Conservation (phyloP, 805 yeast genomes). For the Teunomyces stri region DNA sequence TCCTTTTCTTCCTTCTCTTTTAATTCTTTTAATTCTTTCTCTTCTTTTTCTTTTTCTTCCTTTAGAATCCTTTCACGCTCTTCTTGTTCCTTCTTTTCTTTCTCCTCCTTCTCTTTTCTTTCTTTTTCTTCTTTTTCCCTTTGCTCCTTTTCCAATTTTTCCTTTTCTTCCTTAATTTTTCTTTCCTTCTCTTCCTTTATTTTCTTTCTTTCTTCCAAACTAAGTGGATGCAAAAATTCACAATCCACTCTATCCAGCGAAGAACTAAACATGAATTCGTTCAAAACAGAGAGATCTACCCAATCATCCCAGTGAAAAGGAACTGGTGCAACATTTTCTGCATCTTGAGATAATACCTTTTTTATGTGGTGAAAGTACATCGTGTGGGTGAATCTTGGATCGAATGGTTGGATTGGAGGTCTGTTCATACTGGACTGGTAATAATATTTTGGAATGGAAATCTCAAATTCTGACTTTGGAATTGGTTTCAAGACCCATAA, state of each 20-base stretch:
- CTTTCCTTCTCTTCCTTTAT: constrained; percentile 7
- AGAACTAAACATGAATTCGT: constrained; percentile 14
- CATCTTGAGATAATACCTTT: not conserved
- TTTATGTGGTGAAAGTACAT: constrained; percentile 17
- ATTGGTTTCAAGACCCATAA: constrained; percentile 14
- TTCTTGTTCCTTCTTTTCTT: constrained; percentile 9
- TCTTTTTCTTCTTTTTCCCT: constrained; percentile 10
- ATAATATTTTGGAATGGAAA: constrained; percentile 12
- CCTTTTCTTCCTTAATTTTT: constrained; percentile 4
- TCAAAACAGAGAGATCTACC: constrained; percentile 45
- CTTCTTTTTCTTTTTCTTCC: constrained; percentile 7
- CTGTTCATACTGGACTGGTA: constrained; percentile 6
- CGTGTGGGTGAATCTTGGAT: constrained; percentile 25
- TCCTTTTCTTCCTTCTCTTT: constrained; percentile 1
- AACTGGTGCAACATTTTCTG: constrained; percentile 16
- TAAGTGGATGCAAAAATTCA: constrained; percentile 7
- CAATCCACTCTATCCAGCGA: constrained; percentile 14
- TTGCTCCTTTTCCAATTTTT: constrained; percentile 6
- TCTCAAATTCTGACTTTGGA: not conserved
- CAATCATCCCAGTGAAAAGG: constrained; percentile 59
- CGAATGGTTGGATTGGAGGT: constrained; percentile 23
- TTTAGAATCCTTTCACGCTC: constrained; percentile 9
- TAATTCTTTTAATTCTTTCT: constrained; percentile 4
- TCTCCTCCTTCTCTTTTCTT: constrained; percentile 7
- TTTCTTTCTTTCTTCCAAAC: constrained; percentile 14